phyloP scores from a whole-genome alignment of 768 basidiomycete species.

The Cubamyces lactineus region DNA sequence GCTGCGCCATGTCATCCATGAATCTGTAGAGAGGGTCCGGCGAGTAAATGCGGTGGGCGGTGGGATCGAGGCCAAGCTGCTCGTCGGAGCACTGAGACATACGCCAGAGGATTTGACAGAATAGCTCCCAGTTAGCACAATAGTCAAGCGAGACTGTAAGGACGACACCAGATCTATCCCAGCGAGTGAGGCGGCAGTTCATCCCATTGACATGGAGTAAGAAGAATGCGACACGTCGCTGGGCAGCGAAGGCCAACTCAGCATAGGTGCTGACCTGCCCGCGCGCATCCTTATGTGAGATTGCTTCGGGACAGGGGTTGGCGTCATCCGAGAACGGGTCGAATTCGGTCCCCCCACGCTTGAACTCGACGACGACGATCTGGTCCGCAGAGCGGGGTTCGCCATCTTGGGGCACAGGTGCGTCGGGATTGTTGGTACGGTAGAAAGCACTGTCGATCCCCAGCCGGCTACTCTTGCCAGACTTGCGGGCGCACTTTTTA shows the following conservation, averaged over 20 bases:
- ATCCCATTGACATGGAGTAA: conserved; percentile 3
- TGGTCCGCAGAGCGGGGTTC: too few relatives aligned
- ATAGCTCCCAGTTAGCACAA: neutral
- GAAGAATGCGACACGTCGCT: conserved; percentile 10
- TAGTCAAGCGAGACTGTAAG: conserved; percentile 7
- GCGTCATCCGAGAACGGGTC: too few relatives aligned
- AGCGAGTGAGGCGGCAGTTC: conserved; percentile 5
- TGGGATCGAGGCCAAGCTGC: neutral
- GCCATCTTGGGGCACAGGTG: too few relatives aligned
- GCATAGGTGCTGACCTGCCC: neutral
- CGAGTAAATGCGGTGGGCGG: neutral
- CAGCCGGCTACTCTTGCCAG: too few relatives aligned
- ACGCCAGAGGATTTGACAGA: conserved; percentile 2
- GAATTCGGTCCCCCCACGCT: too few relatives aligned
- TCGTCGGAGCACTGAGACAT: neutral
- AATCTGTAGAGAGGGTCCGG: neutral
- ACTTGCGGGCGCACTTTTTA: too few relatives aligned
- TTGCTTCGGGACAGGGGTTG: too few relatives aligned
- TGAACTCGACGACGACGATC: too few relatives aligned
- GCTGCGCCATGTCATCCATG: neutral
- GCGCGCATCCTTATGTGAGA: too few relatives aligned
- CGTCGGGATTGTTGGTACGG: too few relatives aligned
- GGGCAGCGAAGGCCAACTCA: neutral
- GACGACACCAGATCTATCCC: conserved; percentile 14
- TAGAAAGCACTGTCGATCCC: too few relatives aligned